phyloP scores from a whole-genome alignment of 768 basidiomycete genomes.

The Xerocomellus dryophilus region DNA sequence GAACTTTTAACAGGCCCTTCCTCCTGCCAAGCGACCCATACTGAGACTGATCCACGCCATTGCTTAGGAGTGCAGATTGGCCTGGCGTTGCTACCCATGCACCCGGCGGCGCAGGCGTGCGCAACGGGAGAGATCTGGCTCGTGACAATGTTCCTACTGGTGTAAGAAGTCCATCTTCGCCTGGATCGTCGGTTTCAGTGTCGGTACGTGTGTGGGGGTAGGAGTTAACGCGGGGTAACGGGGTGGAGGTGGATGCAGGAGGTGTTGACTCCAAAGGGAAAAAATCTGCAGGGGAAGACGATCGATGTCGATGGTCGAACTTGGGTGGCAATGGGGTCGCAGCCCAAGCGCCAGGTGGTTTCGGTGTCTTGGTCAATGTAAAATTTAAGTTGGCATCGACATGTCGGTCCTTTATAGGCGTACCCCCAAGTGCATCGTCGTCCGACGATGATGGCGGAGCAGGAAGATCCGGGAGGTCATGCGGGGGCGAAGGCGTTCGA shows the following conservation, averaged over 20 bases:
- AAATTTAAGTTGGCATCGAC: constrained; percentile 20
- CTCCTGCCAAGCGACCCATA: constrained; percentile 36
- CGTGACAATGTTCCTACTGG: constrained; percentile 50
- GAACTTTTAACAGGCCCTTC: constrained; percentile 67
- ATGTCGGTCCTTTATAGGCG: constrained; percentile 21
- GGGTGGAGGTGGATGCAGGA: constrained; percentile 25
- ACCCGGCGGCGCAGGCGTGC: constrained; percentile 69
- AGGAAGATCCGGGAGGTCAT: constrained; percentile 62
- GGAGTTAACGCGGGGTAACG: constrained; percentile 18
- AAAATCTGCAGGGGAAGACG: constrained; percentile 14
- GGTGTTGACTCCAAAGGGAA: constrained; percentile 28
- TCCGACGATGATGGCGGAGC: constrained; percentile 57
- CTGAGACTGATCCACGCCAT: constrained; percentile 26
- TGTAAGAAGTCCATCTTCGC: constrained; percentile 36
- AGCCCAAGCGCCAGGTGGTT: constrained; percentile 46
- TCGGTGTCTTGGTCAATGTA: constrained; percentile 43
- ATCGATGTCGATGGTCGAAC: constrained; percentile 9
- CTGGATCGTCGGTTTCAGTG: constrained; percentile 10
- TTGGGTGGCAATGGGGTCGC: constrained; percentile 36
- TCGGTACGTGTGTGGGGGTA: constrained; percentile 17
- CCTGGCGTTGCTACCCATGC: constrained; percentile 62
- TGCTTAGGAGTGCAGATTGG: constrained; percentile 22
- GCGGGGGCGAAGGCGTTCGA: constrained; percentile 62
- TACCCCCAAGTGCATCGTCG: constrained; percentile 39
- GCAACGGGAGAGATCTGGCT: constrained; percentile 43